Conservation (phyloP, 805 yeast genomes). For the Schwanniomyces yamadae region DNA sequence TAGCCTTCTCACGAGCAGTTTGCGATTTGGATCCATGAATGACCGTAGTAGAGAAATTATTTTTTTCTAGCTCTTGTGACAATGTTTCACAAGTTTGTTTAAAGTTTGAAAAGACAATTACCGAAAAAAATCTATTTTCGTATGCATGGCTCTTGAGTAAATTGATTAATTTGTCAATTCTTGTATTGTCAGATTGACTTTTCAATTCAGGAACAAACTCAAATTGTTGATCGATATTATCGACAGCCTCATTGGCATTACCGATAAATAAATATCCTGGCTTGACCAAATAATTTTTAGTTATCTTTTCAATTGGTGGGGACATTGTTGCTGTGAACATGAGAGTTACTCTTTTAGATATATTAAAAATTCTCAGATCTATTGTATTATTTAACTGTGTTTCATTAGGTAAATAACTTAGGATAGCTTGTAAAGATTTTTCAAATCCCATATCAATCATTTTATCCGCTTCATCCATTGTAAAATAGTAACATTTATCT, state of each 20-base stretch:
- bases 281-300: constrained; percentile 55
- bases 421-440: constrained; percentile 64
- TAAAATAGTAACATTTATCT: constrained; percentile 61
- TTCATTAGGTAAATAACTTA: constrained; percentile 51
- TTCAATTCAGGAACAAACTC: constrained; percentile 33
- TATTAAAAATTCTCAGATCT: constrained; percentile 39
- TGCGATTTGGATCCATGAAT: constrained; percentile 89
- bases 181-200: constrained; percentile 26
- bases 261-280: constrained; percentile 74
- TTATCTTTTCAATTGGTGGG: constrained; percentile 62
- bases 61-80: constrained; percentile 44
- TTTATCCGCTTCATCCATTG: constrained; percentile 92
- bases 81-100: constrained; percentile 71
- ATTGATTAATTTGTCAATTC: constrained; percentile 42
- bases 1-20: constrained; percentile 78
- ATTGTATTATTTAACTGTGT: constrained; percentile 18
- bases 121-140: constrained; percentile 22
- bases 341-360: constrained; percentile 57
- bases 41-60: constrained; percentile 50
- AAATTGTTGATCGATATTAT: constrained; percentile 68
- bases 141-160: constrained; percentile 46
- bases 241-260: constrained; percentile 60
- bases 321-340: constrained; percentile 97
- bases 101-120: constrained; percentile 80
- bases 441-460: constrained; percentile 97